Evolutionary conservation across 495 filamentous ascomycete species (phyloP).

Genomic region (Clohesyomyces aquaticus): DNA sequence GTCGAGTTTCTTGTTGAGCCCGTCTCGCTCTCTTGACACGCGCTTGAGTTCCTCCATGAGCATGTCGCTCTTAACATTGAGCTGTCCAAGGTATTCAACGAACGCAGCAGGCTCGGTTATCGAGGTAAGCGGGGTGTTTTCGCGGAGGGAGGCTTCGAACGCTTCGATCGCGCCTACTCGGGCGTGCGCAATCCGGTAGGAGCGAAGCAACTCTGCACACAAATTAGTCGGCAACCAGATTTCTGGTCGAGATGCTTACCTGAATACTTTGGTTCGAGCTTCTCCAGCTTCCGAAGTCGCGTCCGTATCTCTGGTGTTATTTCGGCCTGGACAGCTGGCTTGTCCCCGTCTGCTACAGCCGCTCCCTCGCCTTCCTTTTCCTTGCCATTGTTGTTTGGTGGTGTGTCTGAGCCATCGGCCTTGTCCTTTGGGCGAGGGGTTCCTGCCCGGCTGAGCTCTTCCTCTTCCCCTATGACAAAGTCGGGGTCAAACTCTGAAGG

Average conservation of each 20-base stretch:
- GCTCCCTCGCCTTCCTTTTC: conserved; percentile 32
- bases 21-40: conserved; percentile 78
- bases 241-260: too few species aligned
- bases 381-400: conserved; percentile 31
- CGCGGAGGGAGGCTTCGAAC: conserved; percentile 86
- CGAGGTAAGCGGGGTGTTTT: conserved; percentile 86
- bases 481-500: conserved; percentile 83
- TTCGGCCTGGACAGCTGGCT: conserved; percentile 53
- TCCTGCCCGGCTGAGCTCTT: conserved; percentile 58
- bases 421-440: conserved; percentile 53
- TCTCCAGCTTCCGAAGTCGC: conserved; percentile 76
- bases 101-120: conserved; percentile 84
- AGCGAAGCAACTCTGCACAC: conserved; percentile 76
- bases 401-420: conserved; percentile 11
- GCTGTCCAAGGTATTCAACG: conserved; percentile 90
- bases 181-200: conserved; percentile 87
- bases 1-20: conserved; percentile 73
- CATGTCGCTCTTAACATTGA: conserved; percentile 85
- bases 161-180: conserved; percentile 83
- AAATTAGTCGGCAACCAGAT: conserved; percentile 8
- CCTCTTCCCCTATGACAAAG: conserved; percentile 80
- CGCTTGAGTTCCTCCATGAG: conserved; percentile 90
- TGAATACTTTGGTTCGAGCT: conserved; percentile 81
- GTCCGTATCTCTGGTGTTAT: conserved; percentile 73
- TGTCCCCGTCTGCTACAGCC: conserved; percentile 38